These are phyloP conservation scores for Leccinellum rugosiceps DNA, from an alignment of 768 basidiomycete species.

Conservation along the genomic window DNA sequence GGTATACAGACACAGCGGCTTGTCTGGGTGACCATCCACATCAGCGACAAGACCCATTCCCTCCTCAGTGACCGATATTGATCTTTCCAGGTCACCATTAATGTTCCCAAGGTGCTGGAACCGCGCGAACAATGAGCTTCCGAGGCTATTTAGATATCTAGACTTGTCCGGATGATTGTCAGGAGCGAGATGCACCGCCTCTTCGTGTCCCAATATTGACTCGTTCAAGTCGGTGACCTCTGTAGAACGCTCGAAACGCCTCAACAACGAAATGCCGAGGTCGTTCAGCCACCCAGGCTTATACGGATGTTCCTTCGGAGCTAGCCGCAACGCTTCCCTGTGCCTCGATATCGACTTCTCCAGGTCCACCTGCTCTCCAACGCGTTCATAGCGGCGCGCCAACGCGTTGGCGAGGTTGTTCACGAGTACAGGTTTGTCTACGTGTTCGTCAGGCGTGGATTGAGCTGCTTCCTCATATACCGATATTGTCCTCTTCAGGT, in stretches of 20 bases:
- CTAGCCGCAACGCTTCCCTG: background rate
- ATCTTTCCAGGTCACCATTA: background rate
- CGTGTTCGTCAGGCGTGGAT: background rate
- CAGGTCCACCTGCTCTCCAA: background rate
- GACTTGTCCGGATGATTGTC: background rate
- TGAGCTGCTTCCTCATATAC: background rate
- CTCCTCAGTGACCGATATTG: background rate
- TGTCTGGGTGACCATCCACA: background rate
- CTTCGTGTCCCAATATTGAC: background rate
- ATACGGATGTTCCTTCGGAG: background rate
- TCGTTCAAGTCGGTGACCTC: background rate
- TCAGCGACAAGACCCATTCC: background rate
- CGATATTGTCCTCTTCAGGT: background rate
- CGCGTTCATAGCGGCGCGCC: background rate
- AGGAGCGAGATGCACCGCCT: background rate
- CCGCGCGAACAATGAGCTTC: background rate
- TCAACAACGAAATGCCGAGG: background rate
- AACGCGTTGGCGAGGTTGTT: background rate
- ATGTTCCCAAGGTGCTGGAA: background rate
- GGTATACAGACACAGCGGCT: background rate
- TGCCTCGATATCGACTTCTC: background rate
- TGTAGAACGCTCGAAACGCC: background rate
- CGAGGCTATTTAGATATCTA: background rate
- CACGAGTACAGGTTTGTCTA: background rate
- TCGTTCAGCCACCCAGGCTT: background rate